phyloP scores from a whole-genome alignment of 768 basidiomycete species.

The Scleroderma bovista region DNA sequence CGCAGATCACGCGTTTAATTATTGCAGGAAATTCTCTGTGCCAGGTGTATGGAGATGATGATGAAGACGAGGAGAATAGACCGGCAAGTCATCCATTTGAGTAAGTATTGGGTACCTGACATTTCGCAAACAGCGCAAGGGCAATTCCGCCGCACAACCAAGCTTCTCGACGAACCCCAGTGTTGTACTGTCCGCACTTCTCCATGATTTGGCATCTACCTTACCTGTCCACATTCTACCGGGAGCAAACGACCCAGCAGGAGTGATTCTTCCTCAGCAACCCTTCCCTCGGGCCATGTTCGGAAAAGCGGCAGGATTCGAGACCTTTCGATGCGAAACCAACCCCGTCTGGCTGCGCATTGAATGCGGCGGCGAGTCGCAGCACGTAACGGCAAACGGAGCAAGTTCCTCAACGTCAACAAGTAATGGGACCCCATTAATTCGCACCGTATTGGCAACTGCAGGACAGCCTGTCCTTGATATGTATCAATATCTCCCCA shows the following conservation, averaged over 20 bases:
- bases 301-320: slow-evolving; percentile 48
- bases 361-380: slow-evolving; percentile 37
- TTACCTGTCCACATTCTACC: slow-evolving; percentile 88
- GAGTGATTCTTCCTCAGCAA: slow-evolving; percentile 89
- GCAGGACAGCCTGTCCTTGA: slow-evolving; percentile 94
- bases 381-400: slow-evolving; percentile 10
- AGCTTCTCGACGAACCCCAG: slow-evolving; percentile 76
- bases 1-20: slow-evolving; percentile 78
- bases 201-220: slow-evolving; percentile 69
- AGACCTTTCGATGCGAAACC: slow-evolving; percentile 72
- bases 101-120: slow-evolving; percentile 6
- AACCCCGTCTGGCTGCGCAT: slow-evolving; percentile 87
- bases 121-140: slow-evolving; percentile 48
- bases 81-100: slow-evolving; percentile 37
- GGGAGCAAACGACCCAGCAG: slow-evolving; percentile 84
- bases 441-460: slow-evolving; percentile 69
- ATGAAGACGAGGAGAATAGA: slow-evolving; percentile 46
- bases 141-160: slow-evolving; percentile 46
- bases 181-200: slow-evolving; percentile 56
- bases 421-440: slow-evolving; percentile 17
- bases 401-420: slow-evolving; percentile 2
- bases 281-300: slow-evolving; percentile 91
- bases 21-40: slow-evolving; percentile 87
- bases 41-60: slow-evolving; percentile 33
- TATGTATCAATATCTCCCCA: slow-evolving; percentile 86